These are phyloP conservation scores for Rosa rugosa DNA, from an alignment of 306 rosid species.

Conservation along the genomic window DNA sequence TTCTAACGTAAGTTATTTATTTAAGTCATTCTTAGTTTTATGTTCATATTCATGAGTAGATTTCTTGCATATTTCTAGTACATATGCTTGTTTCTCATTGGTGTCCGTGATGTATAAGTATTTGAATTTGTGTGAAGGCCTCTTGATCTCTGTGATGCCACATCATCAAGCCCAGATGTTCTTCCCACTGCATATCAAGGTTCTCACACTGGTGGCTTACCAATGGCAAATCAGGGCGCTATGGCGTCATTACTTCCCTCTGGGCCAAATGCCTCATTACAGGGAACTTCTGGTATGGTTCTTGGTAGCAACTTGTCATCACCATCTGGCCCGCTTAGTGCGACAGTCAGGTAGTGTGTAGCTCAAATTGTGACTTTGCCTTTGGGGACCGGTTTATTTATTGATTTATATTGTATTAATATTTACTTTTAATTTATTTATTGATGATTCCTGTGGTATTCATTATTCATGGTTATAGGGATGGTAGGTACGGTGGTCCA, in stretches of 20 bases:
- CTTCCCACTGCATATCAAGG: conserved; percentile 67
- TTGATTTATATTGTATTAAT: not conserved
- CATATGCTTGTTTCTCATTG: conserved; percentile 6
- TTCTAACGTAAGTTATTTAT: conserved; percentile 70
- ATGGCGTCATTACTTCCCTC: conserved; percentile 59
- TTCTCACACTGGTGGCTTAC: conserved; percentile 65
- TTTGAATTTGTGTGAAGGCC: conserved; percentile 71
- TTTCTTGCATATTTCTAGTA: conserved; percentile 19
- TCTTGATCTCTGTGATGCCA: conserved; percentile 84
- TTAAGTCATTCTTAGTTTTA: conserved; percentile 1
- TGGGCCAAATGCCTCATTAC: conserved; percentile 63
- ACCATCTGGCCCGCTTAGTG: conserved; percentile 54
- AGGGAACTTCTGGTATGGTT: conserved; percentile 74
- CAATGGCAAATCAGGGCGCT: conserved; percentile 71
- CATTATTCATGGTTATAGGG: conserved; percentile 44
- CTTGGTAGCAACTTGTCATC: conserved; percentile 61
- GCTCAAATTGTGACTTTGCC: conserved; percentile 13
- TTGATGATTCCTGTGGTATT: not conserved
- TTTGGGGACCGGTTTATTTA: not conserved
- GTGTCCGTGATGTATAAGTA: conserved; percentile 11
- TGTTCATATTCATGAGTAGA: conserved; percentile 10
- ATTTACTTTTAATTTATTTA: not conserved
- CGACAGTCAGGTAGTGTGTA: conserved; percentile 58
- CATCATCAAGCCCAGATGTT: conserved; percentile 61
- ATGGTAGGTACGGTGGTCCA: conserved; percentile 67